Evolutionary conservation across 2,329 filamentous ascomycete genomes (phyloP).

Genomic region (Beauveria sp.): DNA sequence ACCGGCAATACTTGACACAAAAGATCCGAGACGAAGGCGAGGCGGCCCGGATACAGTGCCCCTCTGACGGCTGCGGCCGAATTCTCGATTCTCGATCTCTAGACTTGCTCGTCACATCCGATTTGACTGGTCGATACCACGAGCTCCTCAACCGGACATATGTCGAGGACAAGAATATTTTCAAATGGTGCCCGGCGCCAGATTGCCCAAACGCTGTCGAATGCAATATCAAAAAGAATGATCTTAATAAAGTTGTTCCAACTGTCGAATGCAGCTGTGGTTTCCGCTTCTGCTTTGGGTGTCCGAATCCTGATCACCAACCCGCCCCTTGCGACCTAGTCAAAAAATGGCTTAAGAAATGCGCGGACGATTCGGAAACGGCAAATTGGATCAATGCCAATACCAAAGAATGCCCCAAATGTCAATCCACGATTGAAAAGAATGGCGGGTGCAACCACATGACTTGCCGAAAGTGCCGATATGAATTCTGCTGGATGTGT

Average conservation of each 20-base stretch:
- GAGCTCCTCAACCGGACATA: constrained; percentile 87
- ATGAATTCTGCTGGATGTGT: constrained; percentile 99
- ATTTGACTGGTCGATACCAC: constrained; percentile 61
- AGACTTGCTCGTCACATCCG: constrained; percentile 60
- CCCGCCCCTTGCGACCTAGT: constrained; percentile 86
- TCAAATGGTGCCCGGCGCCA: constrained; percentile 98
- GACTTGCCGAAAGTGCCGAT: constrained; percentile 91
- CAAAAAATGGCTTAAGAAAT: constrained; percentile 96
- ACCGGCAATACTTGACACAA: constrained; percentile 79
- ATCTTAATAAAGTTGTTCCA: constrained; percentile 76
- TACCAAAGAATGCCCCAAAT: constrained; percentile 96
- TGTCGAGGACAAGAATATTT: constrained; percentile 89
- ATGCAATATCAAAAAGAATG: constrained; percentile 79
- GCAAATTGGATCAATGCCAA: constrained; percentile 99
- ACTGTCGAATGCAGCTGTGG: constrained; percentile 82
- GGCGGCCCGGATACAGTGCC: constrained; percentile 89
- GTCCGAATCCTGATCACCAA: constrained; percentile 81
- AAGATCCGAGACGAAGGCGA: constrained; percentile 96
- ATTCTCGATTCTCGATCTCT: constrained; percentile 89
- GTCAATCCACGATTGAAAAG: constrained; percentile 96
- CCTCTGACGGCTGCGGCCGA: constrained; percentile 75
- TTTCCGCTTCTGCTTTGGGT: constrained; percentile 92
- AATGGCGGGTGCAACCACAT: constrained; percentile 98
- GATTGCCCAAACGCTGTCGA: constrained; percentile 92
- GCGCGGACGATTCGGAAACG: constrained; percentile 94